Evolutionary conservation across 306 rosid genomes (phyloP).

Genomic region (Quercus rubra): DNA sequence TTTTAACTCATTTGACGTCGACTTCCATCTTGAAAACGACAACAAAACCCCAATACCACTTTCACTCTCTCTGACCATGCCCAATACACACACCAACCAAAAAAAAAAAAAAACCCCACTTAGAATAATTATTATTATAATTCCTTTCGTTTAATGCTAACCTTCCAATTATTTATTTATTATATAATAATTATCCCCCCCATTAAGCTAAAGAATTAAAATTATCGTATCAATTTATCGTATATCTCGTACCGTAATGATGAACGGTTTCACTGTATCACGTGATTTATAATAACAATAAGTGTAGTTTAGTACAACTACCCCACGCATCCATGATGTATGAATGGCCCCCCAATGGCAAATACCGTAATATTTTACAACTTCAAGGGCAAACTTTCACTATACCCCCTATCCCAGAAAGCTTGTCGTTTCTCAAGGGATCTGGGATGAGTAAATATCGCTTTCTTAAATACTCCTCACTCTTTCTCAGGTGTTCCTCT

Average conservation of each 20-base stretch:
- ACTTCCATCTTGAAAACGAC: too few relatives aligned
- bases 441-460: slow-evolving; percentile 43
- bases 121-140: background rate
- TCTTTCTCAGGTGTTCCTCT: slow-evolving; percentile 9
- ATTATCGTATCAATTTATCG: too few relatives aligned
- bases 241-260: slow-evolving; percentile 32
- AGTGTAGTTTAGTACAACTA: slow-evolving; percentile 5
- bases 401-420: slow-evolving; percentile 24
- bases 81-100: too few relatives aligned
- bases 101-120: background rate
- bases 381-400: slow-evolving; percentile 18
- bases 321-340: slow-evolving; percentile 29
- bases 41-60: too few relatives aligned
- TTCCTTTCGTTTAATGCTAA: background rate
- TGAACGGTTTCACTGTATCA: slow-evolving; percentile 34
- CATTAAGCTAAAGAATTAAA: background rate
- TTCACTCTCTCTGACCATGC: background rate
- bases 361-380: slow-evolving; percentile 32
- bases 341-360: slow-evolving; percentile 44
- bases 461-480: slow-evolving; percentile 29
- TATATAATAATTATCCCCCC: background rate
- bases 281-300: slow-evolving; percentile 37
- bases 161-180: background rate
- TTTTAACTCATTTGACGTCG: too few relatives aligned
- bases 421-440: slow-evolving; percentile 65